Percentiles rank a stretch among this genome's conserved stretches.
phyloP scores from a whole-genome alignment of 306 rosid genomes.

The Clitoria ternatea region DNA sequence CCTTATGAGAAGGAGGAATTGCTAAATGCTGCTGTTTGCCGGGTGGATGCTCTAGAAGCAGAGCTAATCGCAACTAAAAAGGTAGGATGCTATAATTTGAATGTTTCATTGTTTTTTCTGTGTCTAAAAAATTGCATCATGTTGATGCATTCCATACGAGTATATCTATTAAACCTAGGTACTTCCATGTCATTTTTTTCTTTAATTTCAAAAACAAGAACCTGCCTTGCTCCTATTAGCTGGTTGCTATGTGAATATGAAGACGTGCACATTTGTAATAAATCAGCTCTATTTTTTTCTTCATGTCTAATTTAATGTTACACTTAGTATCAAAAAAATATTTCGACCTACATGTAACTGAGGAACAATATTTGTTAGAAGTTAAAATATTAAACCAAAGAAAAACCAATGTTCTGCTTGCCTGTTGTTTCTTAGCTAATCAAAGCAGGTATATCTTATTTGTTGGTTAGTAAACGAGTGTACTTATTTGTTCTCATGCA shows the following conservation, averaged over 20 bases:
- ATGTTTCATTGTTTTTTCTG: not conserved
- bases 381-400: not conserved
- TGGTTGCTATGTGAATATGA: not conserved
- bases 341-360: not conserved
- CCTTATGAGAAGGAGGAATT: conserved; percentile 87
- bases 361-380: not conserved
- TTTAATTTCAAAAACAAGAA: not conserved
- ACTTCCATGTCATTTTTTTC: not conserved
- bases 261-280: not conserved
- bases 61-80: conserved; percentile 90
- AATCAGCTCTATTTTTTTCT: not conserved
- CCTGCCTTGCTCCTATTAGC: not conserved
- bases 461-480: not conserved
- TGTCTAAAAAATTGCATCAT: not conserved
- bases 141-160: not conserved
- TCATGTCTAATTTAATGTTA: not conserved
- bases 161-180: not conserved
- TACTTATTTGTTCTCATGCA: not conserved
- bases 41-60: conserved; percentile 97
- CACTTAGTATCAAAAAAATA: not conserved
- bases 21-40: conserved; percentile 96
- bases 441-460: not conserved
- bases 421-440: not conserved
- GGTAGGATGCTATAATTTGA: conserved; percentile 39
- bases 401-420: not conserved